Percentiles rank a stretch among this genome's conserved stretches.
These are phyloP conservation scores for Solanum piurae DNA, from an alignment of 257 asterid genomes.

Conservation along the genomic window DNA sequence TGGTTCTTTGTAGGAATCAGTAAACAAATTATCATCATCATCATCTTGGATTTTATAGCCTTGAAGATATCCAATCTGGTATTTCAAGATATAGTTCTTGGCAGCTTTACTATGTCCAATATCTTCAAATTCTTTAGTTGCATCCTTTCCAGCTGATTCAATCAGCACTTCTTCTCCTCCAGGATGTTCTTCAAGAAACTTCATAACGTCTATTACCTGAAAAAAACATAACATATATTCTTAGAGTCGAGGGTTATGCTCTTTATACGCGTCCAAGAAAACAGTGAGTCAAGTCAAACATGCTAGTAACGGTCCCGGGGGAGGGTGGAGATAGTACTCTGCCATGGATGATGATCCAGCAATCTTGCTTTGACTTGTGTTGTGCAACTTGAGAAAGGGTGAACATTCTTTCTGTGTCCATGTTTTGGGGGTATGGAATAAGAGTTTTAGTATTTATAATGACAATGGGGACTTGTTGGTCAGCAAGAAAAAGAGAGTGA, in stretches of 20 bases:
- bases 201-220: slow-evolving; percentile 20
- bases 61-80: slow-evolving; percentile 20
- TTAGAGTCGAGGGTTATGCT: neutral
- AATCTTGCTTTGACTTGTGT: slow-evolving; percentile 24
- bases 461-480: neutral
- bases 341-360: slow-evolving; percentile 34
- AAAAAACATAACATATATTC: neutral
- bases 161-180: slow-evolving; percentile 35
- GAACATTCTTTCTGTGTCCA: slow-evolving; percentile 10
- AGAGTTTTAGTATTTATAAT: neutral
- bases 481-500: neutral
- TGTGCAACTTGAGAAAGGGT: slow-evolving; percentile 20
- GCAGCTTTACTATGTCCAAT: slow-evolving; percentile 36
- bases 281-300: neutral
- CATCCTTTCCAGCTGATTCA: slow-evolving; percentile 33
- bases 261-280: neutral
- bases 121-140: slow-evolving; percentile 20
- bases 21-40: neutral
- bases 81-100: slow-evolving; percentile 6
- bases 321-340: neutral
- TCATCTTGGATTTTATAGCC: slow-evolving; percentile 1
- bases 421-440: neutral
- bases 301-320: neutral
- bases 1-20: neutral
- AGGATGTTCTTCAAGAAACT: slow-evolving; percentile 30